phyloP scores from a whole-genome alignment of 169 alveolate genomes.

The Eimeria falciformis region DNA sequence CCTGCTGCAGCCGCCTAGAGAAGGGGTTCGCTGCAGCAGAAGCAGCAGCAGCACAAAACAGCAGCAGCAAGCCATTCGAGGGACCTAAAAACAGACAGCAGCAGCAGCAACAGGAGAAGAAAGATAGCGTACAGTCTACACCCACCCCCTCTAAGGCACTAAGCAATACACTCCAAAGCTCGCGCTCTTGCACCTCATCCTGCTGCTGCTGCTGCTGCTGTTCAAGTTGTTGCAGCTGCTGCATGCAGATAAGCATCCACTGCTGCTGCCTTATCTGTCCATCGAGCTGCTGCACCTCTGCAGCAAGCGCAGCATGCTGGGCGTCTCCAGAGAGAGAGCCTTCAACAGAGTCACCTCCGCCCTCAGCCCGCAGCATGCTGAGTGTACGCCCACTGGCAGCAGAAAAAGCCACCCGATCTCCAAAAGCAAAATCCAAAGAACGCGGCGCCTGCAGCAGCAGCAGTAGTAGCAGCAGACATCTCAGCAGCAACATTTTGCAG shows the following conservation, averaged over 20 bases:
- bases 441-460: conserved; percentile 58
- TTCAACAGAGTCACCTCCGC: too few relatives aligned
- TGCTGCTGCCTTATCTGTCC: conserved; percentile 27
- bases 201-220: conserved; percentile 51
- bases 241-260: conserved; percentile 16
- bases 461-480: conserved; percentile 45
- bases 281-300: conserved; percentile 55
- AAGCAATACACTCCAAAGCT: conserved; percentile 7
- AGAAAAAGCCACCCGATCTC: conserved; percentile 11
- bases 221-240: neutral
- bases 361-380: too few relatives aligned
- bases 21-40: conserved; percentile 1
- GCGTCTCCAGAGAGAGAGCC: too few relatives aligned
- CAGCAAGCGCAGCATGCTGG: conserved; percentile 23
- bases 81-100: neutral
- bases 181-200: neutral
- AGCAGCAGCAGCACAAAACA: neutral
- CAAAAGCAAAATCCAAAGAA: neutral
- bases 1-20: conserved; percentile 14
- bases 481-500: neutral
- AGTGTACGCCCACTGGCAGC: too few relatives aligned
- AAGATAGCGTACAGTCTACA: neutral
- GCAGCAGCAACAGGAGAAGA: conserved; percentile 15
- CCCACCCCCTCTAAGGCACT: neutral
- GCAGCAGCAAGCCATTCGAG: neutral